Evolutionary conservation across 2,329 filamentous ascomycete species (phyloP).

Genomic region (Davidsoniella eucalypti): DNA sequence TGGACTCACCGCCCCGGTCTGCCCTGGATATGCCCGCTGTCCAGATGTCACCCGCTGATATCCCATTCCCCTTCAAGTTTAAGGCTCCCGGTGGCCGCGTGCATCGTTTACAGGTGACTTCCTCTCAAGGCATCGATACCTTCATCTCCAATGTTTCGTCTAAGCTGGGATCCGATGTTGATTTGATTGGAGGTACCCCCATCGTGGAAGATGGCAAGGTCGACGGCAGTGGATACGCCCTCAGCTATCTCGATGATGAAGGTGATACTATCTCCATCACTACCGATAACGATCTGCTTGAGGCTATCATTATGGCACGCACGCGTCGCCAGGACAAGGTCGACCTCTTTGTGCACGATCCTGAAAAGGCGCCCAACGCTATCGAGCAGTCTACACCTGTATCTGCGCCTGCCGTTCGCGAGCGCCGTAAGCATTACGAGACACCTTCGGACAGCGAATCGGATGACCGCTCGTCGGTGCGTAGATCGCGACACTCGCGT

Average conservation of each 20-base stretch:
- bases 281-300: slow-evolving; percentile 79
- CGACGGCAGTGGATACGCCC: slow-evolving; percentile 62
- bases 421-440: slow-evolving; percentile 29
- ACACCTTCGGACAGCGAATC: slow-evolving; percentile 40
- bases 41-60: slow-evolving; percentile 45
- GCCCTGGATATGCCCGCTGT: slow-evolving; percentile 23
- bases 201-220: slow-evolving; percentile 65
- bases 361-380: slow-evolving; percentile 68
- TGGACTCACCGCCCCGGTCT: slow-evolving; percentile 59
- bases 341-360: slow-evolving; percentile 90
- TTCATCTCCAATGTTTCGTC: slow-evolving; percentile 61
- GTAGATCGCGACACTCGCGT: slow-evolving; percentile 27
- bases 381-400: slow-evolving; percentile 19
- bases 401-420: slow-evolving; percentile 28
- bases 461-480: slow-evolving; percentile 32
- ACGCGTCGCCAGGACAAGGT: slow-evolving; percentile 75
- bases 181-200: slow-evolving; percentile 67
- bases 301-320: slow-evolving; percentile 73
- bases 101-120: slow-evolving; percentile 73
- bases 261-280: slow-evolving; percentile 95
- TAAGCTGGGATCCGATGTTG: slow-evolving; percentile 74
- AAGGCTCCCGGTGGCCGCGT: slow-evolving; percentile 92
- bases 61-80: slow-evolving; percentile 95
- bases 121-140: slow-evolving; percentile 62
- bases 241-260: slow-evolving; percentile 94